Conservation (phyloP, 2,329 filamentous ascomycete species). For the Beauveria rudraprayagi region DNA sequence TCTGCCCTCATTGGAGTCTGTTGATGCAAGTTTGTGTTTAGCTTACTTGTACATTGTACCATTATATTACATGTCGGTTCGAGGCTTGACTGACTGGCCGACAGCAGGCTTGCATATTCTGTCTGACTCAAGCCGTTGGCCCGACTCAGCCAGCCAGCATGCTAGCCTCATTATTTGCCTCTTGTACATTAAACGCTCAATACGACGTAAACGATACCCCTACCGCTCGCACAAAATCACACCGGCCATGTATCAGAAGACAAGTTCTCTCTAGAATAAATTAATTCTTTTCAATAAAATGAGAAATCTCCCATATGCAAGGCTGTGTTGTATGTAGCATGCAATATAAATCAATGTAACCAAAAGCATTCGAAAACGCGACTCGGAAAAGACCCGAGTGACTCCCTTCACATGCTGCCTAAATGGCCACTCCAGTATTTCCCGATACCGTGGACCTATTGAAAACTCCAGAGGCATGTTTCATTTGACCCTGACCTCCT, state of each 20-base stretch:
- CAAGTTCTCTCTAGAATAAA: neutral
- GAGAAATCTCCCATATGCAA: neutral
- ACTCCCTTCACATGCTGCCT: conserved; percentile 24
- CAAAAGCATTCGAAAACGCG: conserved; percentile 2
- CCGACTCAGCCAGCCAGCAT: neutral
- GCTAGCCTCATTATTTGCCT: neutral
- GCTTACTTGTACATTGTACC: conserved; percentile 7
- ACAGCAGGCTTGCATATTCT: neutral
- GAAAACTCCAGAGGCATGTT: neutral
- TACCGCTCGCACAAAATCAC: neutral
- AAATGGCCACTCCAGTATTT: conserved; percentile 11
- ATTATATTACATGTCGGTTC: conserved; percentile 9
- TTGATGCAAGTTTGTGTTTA: conserved; percentile 2
- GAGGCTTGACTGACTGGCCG: neutral
- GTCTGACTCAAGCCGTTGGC: neutral
- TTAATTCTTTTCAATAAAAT: neutral
- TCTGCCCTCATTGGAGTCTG: neutral
- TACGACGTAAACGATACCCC: conserved; percentile 11
- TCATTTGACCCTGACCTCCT: neutral
- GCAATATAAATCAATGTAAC: conserved; percentile 7
- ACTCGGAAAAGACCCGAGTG: conserved; percentile 14
- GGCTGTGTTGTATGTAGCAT: conserved; percentile 6
- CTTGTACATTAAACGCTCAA: conserved; percentile 11
- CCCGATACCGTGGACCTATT: conserved; percentile 7
- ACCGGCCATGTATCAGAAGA: neutral